Evolutionary conservation across 306 rosid species (phyloP), one percentile per base, ranked within the genome.

Genomic region (Gastrolobium bilobum): DNA sequence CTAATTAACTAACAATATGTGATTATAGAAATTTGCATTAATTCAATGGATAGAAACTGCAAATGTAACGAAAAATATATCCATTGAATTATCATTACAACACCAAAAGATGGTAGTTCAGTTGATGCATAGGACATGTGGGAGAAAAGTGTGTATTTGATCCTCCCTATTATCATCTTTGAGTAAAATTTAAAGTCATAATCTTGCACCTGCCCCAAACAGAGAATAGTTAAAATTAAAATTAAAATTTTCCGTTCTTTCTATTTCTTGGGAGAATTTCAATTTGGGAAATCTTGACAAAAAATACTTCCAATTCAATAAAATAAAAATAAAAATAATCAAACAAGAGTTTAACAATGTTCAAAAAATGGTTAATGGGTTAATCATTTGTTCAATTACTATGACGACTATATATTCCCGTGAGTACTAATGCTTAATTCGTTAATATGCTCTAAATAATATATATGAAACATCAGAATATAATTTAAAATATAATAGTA

Each of bases 1-100:
- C 40, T 29, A 31, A 62, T 4, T n/a, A 52, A 44, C 40, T 29
- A 31, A 62, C 4, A 30, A 52, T n/a, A 39, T 33, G 70, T n/a
- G 47, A 82, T 44, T 40, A 83, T 40, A 42, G 57, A 29, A 30
- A 67, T 40, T 39, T 51, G 7, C 52, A 34, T 44, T 40, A 48
- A 50, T 20, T 38, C 56, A 57, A 80, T 38, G 44, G 44, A 20
- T 14, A n/a, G 50, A 44, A 30, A 38, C 30, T 14, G 8, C 50
- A 44, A 30, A 38, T n/a, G 31, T 47, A 13, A 4, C 29, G 11
- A 48, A 7, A 57, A 50, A 54, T 48, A 68, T 53, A 4, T 52
- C 4, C 0, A 20, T 20, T 20, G 26, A 20, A 20, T 20, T 20
- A 20, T 20, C 1, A 20, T 20, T 20, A 1, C 26, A 20, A 20